Percentiles rank a stretch among this genome's conserved stretches.
Conservation (phyloP, 2,329 filamentous ascomycete genomes). For the Claviceps cyperi region DNA sequence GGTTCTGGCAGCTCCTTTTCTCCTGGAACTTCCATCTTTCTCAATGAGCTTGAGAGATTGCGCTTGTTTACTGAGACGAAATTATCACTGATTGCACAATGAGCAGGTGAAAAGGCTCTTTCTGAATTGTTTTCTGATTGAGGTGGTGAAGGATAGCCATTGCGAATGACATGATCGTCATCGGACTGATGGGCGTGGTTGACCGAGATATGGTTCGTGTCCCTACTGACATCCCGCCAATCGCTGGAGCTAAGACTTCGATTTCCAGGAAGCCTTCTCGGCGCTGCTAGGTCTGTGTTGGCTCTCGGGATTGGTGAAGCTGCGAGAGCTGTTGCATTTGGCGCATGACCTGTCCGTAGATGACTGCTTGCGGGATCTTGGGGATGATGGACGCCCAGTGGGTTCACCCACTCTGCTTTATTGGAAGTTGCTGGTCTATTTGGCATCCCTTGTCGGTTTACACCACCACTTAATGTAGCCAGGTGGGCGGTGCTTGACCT, state of each 20-base stretch:
- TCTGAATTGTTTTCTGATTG: conserved; percentile 18
- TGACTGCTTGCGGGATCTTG: conserved; percentile 13
- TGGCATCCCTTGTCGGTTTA: conserved; percentile 14
- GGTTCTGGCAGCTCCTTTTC: conserved; percentile 26
- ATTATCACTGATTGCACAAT: conserved; percentile 5
- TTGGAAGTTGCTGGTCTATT: conserved; percentile 13
- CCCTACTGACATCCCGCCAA: neutral
- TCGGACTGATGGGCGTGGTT: neutral
- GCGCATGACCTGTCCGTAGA: neutral
- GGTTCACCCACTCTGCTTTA: conserved; percentile 29
- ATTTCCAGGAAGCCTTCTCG: conserved; percentile 26
- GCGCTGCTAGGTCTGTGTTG: conserved; percentile 1
- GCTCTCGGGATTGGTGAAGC: neutral
- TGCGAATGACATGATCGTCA: neutral
- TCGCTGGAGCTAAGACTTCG: conserved; percentile 21
- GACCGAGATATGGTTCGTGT: neutral
- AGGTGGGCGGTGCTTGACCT: conserved; percentile 15
- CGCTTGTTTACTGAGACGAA: conserved; percentile 10
- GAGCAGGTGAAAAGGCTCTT: conserved; percentile 10
- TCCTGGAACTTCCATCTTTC: conserved; percentile 12
- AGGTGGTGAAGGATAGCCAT: conserved; percentile 24
- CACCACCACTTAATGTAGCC: conserved; percentile 19
- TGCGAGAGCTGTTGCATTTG: neutral
- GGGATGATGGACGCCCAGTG: conserved; percentile 32
- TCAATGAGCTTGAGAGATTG: conserved; percentile 13